phyloP scores from a whole-genome alignment of 257 asterid species.

The Sherardia arvensis region DNA sequence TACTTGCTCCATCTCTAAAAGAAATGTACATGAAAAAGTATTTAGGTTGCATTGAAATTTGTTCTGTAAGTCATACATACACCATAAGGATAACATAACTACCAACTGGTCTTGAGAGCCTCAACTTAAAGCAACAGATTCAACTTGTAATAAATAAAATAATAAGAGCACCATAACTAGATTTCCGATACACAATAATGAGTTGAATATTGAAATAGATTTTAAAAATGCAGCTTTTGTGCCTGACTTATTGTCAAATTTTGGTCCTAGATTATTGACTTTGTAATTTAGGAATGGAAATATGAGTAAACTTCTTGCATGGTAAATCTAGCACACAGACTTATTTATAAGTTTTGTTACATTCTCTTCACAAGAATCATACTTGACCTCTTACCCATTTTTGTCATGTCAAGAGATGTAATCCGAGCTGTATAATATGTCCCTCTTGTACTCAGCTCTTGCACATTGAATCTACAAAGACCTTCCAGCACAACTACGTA shows the following conservation, averaged over 20 bases:
- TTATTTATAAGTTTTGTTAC: not conserved
- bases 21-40: slow-evolving; percentile 20
- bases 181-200: not conserved
- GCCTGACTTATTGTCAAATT: not conserved
- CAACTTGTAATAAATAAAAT: too few species aligned
- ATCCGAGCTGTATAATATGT: slow-evolving; percentile 93
- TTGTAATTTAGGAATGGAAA: not conserved
- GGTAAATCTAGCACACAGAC: not conserved
- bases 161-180: too few species aligned
- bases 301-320: not conserved
- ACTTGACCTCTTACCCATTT: slow-evolving; percentile 48
- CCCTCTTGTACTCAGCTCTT: slow-evolving; percentile 94
- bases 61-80: too few species aligned
- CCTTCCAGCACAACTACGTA: slow-evolving; percentile 97
- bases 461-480: slow-evolving; percentile 88
- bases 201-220: not conserved
- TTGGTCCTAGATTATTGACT: not conserved
- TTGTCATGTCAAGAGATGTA: slow-evolving; percentile 81
- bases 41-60: slow-evolving; percentile 19
- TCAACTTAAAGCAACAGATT: not conserved
- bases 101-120: not conserved
- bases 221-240: not conserved
- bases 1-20: slow-evolving; percentile 84
- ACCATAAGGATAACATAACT: not conserved
- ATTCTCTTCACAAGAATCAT: slow-evolving; percentile 1